Percentiles rank a stretch among this genome's conserved stretches.
These are phyloP conservation scores for Tolypocladium sp. DNA, from an alignment of 2,329 filamentous ascomycete species.

Conservation along the genomic window DNA sequence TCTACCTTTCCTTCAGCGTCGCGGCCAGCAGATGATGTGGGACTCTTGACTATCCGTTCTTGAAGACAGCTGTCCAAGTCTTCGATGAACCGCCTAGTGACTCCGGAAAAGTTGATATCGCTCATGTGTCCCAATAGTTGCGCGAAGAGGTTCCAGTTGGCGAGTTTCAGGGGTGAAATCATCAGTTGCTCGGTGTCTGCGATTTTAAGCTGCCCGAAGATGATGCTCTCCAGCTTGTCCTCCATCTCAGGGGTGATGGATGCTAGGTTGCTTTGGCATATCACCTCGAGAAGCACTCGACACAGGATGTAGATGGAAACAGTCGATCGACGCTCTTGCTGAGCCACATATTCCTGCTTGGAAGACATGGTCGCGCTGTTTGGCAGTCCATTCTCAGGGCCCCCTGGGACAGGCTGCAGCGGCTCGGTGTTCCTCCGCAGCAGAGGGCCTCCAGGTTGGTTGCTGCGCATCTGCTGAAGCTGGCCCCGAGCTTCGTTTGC, in stretches of 20 bases:
- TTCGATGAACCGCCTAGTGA: conserved; percentile 70
- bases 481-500: conserved; percentile 59
- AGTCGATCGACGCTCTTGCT: conserved; percentile 82
- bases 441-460: conserved; percentile 37
- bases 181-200: conserved; percentile 75
- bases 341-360: conserved; percentile 62
- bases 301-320: conserved; percentile 96
- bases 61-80: conserved; percentile 74
- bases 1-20: conserved; percentile 77
- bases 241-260: conserved; percentile 87
- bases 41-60: conserved; percentile 63
- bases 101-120: conserved; percentile 77
- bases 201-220: conserved; percentile 89
- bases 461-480: conserved; percentile 42
- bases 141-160: conserved; percentile 93
- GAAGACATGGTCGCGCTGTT: conserved; percentile 32
- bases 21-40: conserved; percentile 43
- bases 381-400: conserved; percentile 18
- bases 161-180: conserved; percentile 72
- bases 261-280: conserved; percentile 75
- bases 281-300: conserved; percentile 86
- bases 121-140: conserved; percentile 95
- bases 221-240: conserved; percentile 86
- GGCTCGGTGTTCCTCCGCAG: conserved; percentile 70
- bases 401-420: conserved; percentile 31